A percentile compares a stretch with the other conserved stretches of the same genome.
Conservation (phyloP, 2,329 filamentous ascomycete species). For the Chaetomium globosum region DNA sequence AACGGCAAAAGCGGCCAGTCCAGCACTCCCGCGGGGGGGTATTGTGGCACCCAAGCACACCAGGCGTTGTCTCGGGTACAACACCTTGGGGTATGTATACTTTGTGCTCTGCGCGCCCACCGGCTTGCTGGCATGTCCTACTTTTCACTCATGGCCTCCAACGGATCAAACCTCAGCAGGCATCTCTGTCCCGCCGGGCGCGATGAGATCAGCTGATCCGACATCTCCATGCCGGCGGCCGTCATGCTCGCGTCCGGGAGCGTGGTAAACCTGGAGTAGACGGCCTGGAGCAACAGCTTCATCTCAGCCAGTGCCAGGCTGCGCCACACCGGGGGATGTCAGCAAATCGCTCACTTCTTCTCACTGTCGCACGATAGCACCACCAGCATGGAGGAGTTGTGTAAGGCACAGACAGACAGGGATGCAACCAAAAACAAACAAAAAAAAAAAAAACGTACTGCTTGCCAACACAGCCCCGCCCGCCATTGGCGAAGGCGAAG, state of each 20-base stretch:
- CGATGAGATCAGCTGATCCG: conserved; percentile 69
- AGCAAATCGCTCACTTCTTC: conserved; percentile 7
- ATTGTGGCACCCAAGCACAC: background rate
- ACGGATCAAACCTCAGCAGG: conserved; percentile 53
- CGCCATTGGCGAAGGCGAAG: conserved; percentile 68
- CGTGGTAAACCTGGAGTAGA: conserved; percentile 63
- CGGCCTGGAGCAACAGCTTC: conserved; percentile 64
- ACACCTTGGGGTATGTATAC: no score
- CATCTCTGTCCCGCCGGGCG: conserved; percentile 63
- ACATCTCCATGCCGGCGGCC: conserved; percentile 62
- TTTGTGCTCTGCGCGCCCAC: background rate
- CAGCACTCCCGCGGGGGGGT: background rate
- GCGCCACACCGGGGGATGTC: conserved; percentile 17
- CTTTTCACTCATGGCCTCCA: conserved; percentile 22
- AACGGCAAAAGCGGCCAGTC: background rate
- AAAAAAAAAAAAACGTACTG: conserved; percentile 55
- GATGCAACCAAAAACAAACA: conserved; percentile 1
- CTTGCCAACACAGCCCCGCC: conserved; percentile 66
- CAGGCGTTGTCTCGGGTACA: background rate
- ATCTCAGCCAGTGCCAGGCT: conserved; percentile 68
- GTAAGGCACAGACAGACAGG: background rate
- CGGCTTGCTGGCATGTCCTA: conserved; percentile 3
- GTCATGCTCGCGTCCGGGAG: conserved; percentile 58
- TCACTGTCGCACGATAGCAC: background rate
- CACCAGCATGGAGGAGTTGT: no score